Evolutionary conservation across 139 green algal genomes (phyloP).

Genomic region (Raphidocelis subcapitata): DNA sequence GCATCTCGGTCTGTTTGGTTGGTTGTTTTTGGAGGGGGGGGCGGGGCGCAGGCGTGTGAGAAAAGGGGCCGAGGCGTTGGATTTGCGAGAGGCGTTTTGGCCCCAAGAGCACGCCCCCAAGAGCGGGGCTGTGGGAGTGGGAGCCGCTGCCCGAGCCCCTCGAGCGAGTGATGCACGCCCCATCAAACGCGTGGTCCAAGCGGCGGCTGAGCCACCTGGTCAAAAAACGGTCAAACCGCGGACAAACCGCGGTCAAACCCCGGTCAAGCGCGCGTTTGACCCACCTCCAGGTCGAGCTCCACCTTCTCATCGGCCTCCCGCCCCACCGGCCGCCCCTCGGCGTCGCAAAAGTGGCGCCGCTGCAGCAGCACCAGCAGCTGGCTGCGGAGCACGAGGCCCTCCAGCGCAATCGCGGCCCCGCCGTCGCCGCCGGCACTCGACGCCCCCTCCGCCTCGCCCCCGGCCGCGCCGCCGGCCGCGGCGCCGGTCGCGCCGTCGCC

Average conservation of each 20-base stretch:
- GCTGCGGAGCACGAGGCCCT: constrained; percentile 81
- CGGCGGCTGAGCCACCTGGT: neutral
- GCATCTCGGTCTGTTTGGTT: constrained; percentile 74
- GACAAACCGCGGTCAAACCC: too few species aligned
- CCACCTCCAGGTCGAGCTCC: constrained; percentile 54
- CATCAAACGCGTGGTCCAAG: neutral
- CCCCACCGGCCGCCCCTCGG: constrained; percentile 41
- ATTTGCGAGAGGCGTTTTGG: too few species aligned
- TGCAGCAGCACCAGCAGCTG: constrained; percentile 84
- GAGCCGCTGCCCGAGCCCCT: too few species aligned
- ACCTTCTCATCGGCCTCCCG: constrained; percentile 25
- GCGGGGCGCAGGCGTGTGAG: neutral
- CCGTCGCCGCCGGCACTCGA: neutral
- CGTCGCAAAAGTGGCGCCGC: constrained; percentile 60
- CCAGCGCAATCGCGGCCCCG: too few species aligned
- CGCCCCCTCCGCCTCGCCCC: neutral
- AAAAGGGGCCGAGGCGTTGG: neutral
- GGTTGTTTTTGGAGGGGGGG: too few species aligned
- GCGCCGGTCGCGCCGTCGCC: neutral
- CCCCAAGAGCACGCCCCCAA: too few species aligned
- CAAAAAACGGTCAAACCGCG: neutral
- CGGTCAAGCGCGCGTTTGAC: too few species aligned
- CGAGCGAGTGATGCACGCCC: too few species aligned
- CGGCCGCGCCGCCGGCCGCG: neutral
- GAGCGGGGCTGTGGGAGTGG: too few species aligned